These are phyloP conservation scores for Penicillium dipodomyicola DNA, from an alignment of 495 filamentous ascomycete species.

Conservation along the genomic window DNA sequence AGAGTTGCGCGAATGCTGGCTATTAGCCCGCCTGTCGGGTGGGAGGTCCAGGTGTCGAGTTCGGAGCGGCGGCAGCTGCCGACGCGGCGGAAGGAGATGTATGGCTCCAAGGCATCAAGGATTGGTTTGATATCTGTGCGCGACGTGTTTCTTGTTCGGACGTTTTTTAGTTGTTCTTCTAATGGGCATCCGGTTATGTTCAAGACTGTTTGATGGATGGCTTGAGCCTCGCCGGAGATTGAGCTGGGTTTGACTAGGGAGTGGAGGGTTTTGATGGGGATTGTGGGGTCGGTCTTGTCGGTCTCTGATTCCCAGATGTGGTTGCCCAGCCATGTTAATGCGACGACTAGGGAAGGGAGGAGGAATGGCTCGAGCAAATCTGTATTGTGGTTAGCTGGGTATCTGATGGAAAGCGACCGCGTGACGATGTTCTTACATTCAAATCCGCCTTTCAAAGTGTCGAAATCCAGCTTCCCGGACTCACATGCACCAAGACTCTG, in stretches of 20 bases:
- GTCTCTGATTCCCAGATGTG: conserved; percentile 70
- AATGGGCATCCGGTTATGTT: conserved; percentile 77
- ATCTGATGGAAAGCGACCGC: neutral
- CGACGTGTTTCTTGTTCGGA: conserved; percentile 65
- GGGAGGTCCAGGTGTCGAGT: conserved; percentile 70
- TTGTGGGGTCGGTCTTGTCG: conserved; percentile 59
- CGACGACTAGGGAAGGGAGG: conserved; percentile 80
- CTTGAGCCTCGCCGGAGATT: conserved; percentile 74
- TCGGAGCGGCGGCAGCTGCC: conserved; percentile 67
- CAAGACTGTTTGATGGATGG: conserved; percentile 79
- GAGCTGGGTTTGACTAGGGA: conserved; percentile 72
- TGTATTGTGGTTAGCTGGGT: conserved; percentile 28
- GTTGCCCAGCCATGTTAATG: conserved; percentile 74
- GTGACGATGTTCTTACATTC: conserved; percentile 63
- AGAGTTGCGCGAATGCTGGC: conserved; percentile 64
- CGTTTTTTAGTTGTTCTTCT: conserved; percentile 69
- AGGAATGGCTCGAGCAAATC: conserved; percentile 87
- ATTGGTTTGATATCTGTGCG: conserved; percentile 71
- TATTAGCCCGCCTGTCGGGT: conserved; percentile 57
- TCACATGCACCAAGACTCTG: conserved; percentile 78
- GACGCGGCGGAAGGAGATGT: conserved; percentile 64
- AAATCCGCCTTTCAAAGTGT: conserved; percentile 80
- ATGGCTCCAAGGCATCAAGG: conserved; percentile 64
- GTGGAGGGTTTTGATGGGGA: conserved; percentile 66
- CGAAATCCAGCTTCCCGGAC: conserved; percentile 66